Percentiles rank a stretch among this genome's conserved stretches.
Conservation (phyloP, 2,329 filamentous ascomycete genomes). For the Cordyceps tenuipes region DNA sequence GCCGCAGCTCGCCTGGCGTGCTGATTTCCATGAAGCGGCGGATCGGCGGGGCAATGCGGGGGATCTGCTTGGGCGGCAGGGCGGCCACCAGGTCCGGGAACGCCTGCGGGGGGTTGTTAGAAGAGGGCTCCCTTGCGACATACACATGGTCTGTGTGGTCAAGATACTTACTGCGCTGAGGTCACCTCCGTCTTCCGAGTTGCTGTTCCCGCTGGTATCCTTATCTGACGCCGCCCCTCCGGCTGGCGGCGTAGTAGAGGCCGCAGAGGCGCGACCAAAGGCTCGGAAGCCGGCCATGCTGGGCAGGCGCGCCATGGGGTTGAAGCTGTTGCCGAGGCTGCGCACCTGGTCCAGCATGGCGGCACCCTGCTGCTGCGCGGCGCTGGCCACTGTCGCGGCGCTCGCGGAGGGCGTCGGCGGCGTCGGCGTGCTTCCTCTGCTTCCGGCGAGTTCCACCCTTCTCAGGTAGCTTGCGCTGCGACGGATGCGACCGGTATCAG, state of each 20-base stretch:
- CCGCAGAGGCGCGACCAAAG: constrained; percentile 50
- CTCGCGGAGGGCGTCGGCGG: not conserved
- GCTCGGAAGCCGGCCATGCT: constrained; percentile 60
- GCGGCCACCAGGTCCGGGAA: constrained; percentile 51
- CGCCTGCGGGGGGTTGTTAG: constrained; percentile 31
- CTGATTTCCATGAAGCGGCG: constrained; percentile 66
- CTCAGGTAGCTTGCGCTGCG: constrained; percentile 55
- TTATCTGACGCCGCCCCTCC: constrained; percentile 10
- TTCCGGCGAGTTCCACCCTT: constrained; percentile 44
- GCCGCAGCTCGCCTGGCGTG: constrained; percentile 59
- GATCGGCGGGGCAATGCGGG: constrained; percentile 57
- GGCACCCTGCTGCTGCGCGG: constrained; percentile 35
- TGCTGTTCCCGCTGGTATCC: constrained; percentile 27
- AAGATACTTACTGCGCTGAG: constrained; percentile 43
- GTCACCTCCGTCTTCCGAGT: constrained; percentile 44
- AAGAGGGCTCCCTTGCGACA: not conserved
- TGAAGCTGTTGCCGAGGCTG: constrained; percentile 70
- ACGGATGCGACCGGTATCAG: constrained; percentile 62
- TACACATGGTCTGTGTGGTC: not conserved
- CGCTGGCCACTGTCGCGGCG: constrained; percentile 16
- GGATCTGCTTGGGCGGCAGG: constrained; percentile 45
- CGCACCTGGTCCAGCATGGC: constrained; percentile 73
- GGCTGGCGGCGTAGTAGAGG: constrained; percentile 21
- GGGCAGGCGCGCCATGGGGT: constrained; percentile 72
- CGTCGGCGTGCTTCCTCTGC: constrained; percentile 16